Evolutionary conservation across 2,329 filamentous ascomycete genomes (phyloP).

Genomic region (Hawksworthiomyces lignivorus): DNA sequence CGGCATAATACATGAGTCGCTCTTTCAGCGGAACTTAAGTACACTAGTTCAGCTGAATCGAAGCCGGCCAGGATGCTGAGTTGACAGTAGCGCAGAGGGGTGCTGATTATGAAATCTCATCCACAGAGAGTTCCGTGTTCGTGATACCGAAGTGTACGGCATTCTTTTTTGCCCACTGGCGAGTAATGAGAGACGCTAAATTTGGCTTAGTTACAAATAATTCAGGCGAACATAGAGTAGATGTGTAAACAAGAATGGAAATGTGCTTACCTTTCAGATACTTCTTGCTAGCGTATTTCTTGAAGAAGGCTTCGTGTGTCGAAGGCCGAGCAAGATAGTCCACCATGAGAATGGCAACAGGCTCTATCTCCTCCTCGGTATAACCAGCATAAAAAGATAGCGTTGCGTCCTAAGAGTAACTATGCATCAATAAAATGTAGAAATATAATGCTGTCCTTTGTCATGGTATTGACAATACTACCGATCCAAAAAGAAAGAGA

Average conservation of each 20-base stretch:
- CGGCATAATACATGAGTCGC: too few relatives aligned
- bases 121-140: slow-evolving; percentile 41
- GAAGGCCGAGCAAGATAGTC: slow-evolving; percentile 91
- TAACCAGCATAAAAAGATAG: slow-evolving; percentile 90
- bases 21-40: too few relatives aligned
- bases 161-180: slow-evolving; percentile 88
- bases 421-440: neutral
- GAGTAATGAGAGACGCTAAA: slow-evolving; percentile 79
- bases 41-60: too few relatives aligned
- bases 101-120: slow-evolving; percentile 32
- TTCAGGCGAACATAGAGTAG: neutral
- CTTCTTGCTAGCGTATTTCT: slow-evolving; percentile 99
- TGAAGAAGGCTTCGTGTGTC: slow-evolving; percentile 95
- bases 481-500: neutral
- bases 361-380: slow-evolving; percentile 83
- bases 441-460: too few relatives aligned
- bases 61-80: too few relatives aligned
- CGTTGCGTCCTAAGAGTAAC: slow-evolving; percentile 60
- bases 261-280: slow-evolving; percentile 99
- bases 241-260: slow-evolving; percentile 33
- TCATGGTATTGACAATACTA: too few relatives aligned
- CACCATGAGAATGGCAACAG: slow-evolving; percentile 88
- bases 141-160: slow-evolving; percentile 47
- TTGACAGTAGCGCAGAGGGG: too few relatives aligned
- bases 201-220: neutral